These are phyloP conservation scores for Schizothecium vesticola DNA, from an alignment of 495 filamentous ascomycete species.

Conservation along the genomic window DNA sequence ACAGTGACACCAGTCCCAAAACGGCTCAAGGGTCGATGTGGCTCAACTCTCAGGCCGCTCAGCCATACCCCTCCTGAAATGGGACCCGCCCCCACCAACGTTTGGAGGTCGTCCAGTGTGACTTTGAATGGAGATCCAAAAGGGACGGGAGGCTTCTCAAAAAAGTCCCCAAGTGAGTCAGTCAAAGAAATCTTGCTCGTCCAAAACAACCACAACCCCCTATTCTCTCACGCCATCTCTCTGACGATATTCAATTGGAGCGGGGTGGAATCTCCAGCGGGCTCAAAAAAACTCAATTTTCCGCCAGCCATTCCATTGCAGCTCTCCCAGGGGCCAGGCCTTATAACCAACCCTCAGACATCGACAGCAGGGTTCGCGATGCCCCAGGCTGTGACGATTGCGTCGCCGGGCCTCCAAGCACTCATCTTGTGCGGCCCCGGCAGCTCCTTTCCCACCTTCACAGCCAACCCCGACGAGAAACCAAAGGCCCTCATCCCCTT, in stretches of 20 bases:
- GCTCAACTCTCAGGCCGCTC: neutral
- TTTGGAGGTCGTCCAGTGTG: neutral
- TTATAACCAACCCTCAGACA: neutral
- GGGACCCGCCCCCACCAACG: neutral
- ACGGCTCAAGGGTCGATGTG: neutral
- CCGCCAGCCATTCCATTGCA: neutral
- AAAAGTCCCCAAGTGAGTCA: neutral
- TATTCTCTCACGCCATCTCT: neutral
- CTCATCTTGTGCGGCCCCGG: conserved; percentile 91
- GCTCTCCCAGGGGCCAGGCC: neutral
- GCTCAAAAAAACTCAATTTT: neutral
- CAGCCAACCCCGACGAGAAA: conserved; percentile 77
- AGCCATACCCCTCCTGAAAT: neutral
- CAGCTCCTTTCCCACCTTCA: conserved; percentile 86
- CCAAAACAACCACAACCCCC: neutral
- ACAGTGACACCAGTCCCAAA: neutral
- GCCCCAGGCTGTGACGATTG: conserved; percentile 66
- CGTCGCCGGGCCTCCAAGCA: conserved; percentile 81
- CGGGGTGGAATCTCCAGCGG: neutral
- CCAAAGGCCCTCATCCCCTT: conserved; percentile 89
- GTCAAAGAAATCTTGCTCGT: conserved; percentile 6
- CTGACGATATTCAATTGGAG: neutral
- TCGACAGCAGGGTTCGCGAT: conserved; percentile 33
- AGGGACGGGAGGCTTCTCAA: neutral
- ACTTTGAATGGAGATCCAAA: neutral